Conservation (phyloP, 2,329 filamentous ascomycete genomes). For the Fusarium lyarnte region DNA sequence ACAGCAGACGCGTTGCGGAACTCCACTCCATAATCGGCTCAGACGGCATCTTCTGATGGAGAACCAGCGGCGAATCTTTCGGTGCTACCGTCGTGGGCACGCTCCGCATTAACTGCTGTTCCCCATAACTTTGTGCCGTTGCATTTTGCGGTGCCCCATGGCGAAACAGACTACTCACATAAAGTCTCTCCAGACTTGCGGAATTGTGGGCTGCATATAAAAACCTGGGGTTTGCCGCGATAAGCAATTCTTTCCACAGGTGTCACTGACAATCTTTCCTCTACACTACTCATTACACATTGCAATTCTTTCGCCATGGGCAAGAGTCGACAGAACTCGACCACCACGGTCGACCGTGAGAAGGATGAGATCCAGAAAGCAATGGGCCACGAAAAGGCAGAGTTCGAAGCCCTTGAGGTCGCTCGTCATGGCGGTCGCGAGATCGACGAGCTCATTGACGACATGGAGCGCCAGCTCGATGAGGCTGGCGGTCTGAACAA, state of each 20-base stretch:
- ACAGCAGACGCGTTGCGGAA: neutral
- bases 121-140: constrained; percentile 7
- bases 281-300: neutral
- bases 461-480: constrained; percentile 55
- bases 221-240: constrained; percentile 19
- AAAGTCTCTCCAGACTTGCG: constrained; percentile 26
- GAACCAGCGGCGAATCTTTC: constrained; percentile 36
- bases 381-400: constrained; percentile 42
- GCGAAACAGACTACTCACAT: constrained; percentile 12
- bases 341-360: constrained; percentile 31
- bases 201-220: constrained; percentile 26
- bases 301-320: constrained; percentile 18
- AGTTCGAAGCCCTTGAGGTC: constrained; percentile 50
- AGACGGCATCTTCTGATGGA: constrained; percentile 34
- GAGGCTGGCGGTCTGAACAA: constrained; percentile 46
- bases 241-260: neutral
- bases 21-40: constrained; percentile 26
- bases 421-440: constrained; percentile 48
- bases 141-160: constrained; percentile 29
- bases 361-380: constrained; percentile 35
- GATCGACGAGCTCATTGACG: constrained; percentile 52
- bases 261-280: constrained; percentile 2
- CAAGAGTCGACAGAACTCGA: constrained; percentile 32
- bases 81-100: constrained; percentile 37
- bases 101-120: neutral